Base-by-base conservation (phyloP, 495 filamentous ascomycete genomes). In the Penicillium bovifimosum region DNA sequence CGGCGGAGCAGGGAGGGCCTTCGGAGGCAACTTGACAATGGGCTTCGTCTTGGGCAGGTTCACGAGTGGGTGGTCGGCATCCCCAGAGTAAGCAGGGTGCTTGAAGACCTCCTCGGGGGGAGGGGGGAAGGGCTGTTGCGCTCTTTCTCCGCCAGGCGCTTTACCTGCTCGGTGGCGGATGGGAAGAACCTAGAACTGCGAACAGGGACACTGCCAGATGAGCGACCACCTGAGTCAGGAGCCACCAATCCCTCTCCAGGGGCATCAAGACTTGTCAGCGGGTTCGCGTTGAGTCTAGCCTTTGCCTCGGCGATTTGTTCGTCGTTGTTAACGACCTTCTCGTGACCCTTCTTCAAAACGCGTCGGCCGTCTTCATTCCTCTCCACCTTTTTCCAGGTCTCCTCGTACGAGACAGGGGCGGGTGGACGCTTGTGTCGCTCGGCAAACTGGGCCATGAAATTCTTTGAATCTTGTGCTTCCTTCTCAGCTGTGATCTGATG, bases 181-280 rank as follows among this genome's bases (percentile, higher is more conserved):
- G 87, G 87, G 72, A 91, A 91, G 66, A 90, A 91, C 26, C 87
- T 72, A 18, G 84, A 87, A 48, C 80, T 78, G 43, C 83, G 78
- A 16, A 61, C 64, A 29, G 70, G 65, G 27, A 73, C 64, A 47
- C 62, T 70, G 33, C 55, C 65, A 45, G 71, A 63, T 18, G 73
- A 67, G 39, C 69, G 59, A 34, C 62, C 61, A 53, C 69, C 68
- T 31, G 67, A 51, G 10, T 59, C 55, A 41, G 64, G 1, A 29
- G 26, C n/a, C 8, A 10, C n/a, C 53, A 69, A 68, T 48, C 54
- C 54, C 55, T 63, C 69, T 47, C 66, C 67, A 33, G 65, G 58
- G 31, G 63, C 57, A 55, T 76, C 73, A 36, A 75, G 59, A 14
- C 55, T 60, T 9, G 67, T 64, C 18, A 75, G 57, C 7, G 67